Base-by-base conservation (phyloP, 208 protist genomes). In the Leishmania braziliensis region DNA sequence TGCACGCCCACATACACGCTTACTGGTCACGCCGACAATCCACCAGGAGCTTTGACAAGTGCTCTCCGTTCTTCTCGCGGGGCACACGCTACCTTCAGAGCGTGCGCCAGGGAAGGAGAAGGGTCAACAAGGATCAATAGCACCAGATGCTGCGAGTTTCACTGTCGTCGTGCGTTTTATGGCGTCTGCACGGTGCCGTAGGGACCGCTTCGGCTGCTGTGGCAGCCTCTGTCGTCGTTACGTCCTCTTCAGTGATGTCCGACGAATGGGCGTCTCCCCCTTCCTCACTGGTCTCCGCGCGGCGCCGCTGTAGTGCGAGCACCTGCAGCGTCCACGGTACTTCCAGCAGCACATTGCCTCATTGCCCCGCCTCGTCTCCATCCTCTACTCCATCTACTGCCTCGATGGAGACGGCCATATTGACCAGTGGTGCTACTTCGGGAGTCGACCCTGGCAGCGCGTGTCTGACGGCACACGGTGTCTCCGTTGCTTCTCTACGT, bases 381-480 rank as follows among this genome's bases (percentile, higher is more conserved):
- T 20, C 6, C 43, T 48, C 39, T 51, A 50, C 36, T 9, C 20
- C 43, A 48, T 51, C 68, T 33, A 43, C 36, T 48, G 20, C 23
- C 46, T 20, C 68, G 1, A 51, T 26, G 23, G 43, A 53, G 68
- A 3, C 68, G 16, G 18, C 43, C 68, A 51, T 9, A 10, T 33
- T 9, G 20, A 75, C 65, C 5, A n/a, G 56, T 12, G 8, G 6
- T 12, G 36, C 60, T 2, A 14, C 43, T 46, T 5, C 56, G 5
- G 14, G 56, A 43, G 54, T 48, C 46, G 8, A 36, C 58, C 1
- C 1, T 14, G 48, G 26, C n/a, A 10, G 33, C 16, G 48, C 53
- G 63, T 77, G 74, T 26, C 81, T 85, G 43, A 60, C 77, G 39
- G 82, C 77, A 68, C 72, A 81, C 39, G 82, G 82, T 33, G 53